Evolutionary conservation across 371 early-diverging fungal species (phyloP).

Genomic region (Mycotypha africana): DNA sequence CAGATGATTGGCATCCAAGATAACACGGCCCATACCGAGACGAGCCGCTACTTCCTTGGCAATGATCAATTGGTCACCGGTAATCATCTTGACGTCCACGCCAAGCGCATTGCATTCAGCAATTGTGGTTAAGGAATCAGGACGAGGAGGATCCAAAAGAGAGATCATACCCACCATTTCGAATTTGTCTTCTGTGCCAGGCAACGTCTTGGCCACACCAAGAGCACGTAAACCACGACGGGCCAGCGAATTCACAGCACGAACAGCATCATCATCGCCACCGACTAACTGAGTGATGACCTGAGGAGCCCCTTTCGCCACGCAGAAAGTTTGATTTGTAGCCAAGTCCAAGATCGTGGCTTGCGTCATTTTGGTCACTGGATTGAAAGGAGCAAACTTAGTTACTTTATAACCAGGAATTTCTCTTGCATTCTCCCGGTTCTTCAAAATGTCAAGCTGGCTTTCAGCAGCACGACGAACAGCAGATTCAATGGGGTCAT

Average conservation of each 20-base stretch:
- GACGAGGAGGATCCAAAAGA: constrained; percentile 85
- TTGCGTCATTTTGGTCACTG: constrained; percentile 85
- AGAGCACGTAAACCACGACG: constrained; percentile 85
- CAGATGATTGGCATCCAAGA: constrained; percentile 70
- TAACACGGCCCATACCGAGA: constrained; percentile 76
- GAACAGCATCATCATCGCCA: constrained; percentile 77
- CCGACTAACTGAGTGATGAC: constrained; percentile 82
- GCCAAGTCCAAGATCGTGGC: constrained; percentile 74
- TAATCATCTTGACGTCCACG: constrained; percentile 86
- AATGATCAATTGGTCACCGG: constrained; percentile 87
- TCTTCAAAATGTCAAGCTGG: constrained; percentile 55
- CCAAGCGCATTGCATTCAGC: constrained; percentile 61
- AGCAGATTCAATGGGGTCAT: constrained; percentile 90
- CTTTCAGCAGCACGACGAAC: constrained; percentile 84
- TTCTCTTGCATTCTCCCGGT: constrained; percentile 57
- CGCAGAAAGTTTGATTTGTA: constrained; percentile 70
- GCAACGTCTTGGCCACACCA: constrained; percentile 82
- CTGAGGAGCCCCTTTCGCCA: constrained; percentile 94
- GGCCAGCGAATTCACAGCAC: constrained; percentile 80
- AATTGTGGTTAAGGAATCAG: constrained; percentile 62
- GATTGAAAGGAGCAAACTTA: constrained; percentile 89
- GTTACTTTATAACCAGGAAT: constrained; percentile 81
- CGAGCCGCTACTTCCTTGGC: constrained; percentile 86
- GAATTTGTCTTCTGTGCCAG: constrained; percentile 53
- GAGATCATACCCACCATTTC: constrained; percentile 71